Evolutionary conservation across 2,329 filamentous ascomycete genomes (phyloP).

Genomic region (Hansfordia pulvinata): DNA sequence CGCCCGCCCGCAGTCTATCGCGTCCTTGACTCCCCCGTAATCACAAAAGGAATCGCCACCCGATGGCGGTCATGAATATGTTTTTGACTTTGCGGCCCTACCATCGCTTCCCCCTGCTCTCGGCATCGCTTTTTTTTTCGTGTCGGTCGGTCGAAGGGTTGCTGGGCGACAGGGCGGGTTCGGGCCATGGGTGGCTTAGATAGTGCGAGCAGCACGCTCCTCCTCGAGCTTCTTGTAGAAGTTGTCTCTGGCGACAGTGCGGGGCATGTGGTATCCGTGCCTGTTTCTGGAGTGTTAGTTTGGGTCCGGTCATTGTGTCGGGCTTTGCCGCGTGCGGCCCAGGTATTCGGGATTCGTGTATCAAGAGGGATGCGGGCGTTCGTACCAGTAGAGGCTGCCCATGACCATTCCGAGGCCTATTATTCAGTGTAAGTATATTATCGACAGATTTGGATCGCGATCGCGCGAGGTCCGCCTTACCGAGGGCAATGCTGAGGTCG

Average conservation of each 20-base stretch:
- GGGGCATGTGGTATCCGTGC: conserved; percentile 50
- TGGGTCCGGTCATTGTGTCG: conserved; percentile 1
- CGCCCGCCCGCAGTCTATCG: no score
- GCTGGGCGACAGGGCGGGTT: no score
- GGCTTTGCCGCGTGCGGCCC: no score
- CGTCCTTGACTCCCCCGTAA: no score
- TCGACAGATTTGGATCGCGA: background rate
- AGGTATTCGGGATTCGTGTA: no score
- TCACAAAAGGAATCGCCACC: no score
- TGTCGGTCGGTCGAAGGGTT: no score
- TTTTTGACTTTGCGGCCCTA: no score
- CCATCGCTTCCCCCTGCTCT: no score
- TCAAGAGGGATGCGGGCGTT: conserved; percentile 2
- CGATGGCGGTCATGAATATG: no score
- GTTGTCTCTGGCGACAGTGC: conserved; percentile 42
- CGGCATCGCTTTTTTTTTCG: no score
- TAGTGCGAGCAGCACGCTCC: conserved; percentile 36
- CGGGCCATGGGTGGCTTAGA: no score
- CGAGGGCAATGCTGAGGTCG: conserved; percentile 40
- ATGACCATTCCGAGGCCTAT: conserved; percentile 39
- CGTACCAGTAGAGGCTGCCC: conserved; percentile 46
- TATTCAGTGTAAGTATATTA: conserved; percentile 1
- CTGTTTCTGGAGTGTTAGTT: conserved; percentile 17
- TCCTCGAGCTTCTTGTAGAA: conserved; percentile 46
- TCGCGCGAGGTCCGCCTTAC: conserved; percentile 23